Conservation (phyloP, 73 alveolate genomes). For the Paramecium primaurelia region DNA sequence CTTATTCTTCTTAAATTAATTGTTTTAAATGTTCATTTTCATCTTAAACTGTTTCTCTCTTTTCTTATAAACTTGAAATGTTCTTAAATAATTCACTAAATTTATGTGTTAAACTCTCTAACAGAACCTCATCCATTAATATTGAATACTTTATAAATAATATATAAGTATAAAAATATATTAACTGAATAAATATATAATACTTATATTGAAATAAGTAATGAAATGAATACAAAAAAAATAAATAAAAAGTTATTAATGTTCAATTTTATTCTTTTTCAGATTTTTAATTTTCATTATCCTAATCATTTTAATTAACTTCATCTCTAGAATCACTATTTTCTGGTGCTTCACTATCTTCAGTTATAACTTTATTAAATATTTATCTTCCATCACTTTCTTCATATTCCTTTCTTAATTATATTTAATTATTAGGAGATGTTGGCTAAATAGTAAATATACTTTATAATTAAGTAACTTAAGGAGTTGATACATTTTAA, state of each 20-base stretch:
- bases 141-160: no score
- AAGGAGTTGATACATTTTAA: no score
- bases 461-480: constrained; percentile 2
- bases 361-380: not conserved
- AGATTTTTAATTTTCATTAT: not conserved
- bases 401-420: not conserved
- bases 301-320: not conserved
- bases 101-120: not conserved
- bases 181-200: not conserved
- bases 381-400: not conserved
- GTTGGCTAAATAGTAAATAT: not conserved
- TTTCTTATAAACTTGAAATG: not conserved
- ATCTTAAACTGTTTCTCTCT: constrained; percentile 7
- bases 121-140: constrained; percentile 1
- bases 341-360: not conserved
- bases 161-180: not conserved
- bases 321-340: not conserved
- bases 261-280: not conserved
- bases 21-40: not conserved
- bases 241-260: not conserved
- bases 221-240: no score
- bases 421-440: not conserved
- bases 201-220: no score
- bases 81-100: constrained; percentile 8
- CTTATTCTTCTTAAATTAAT: not conserved